Percentiles rank a stretch among this genome's conserved stretches.
Evolutionary conservation across 108 stramenopile genomes (phyloP).

Genomic region (Aureococcus anophagefferens): DNA sequence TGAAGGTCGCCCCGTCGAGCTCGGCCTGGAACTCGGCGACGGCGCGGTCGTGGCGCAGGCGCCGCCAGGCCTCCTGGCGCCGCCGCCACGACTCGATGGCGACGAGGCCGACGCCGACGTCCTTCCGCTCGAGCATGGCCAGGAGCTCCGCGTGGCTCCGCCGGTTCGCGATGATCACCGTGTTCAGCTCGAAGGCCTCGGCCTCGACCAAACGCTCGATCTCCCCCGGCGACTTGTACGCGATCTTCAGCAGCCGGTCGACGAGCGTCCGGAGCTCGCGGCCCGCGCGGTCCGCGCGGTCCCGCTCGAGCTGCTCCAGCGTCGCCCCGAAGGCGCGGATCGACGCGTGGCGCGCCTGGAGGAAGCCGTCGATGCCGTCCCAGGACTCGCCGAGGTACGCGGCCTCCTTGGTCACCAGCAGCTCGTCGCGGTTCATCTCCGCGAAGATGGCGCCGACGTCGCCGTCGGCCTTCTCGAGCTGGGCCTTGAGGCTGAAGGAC

Average conservation of each 20-base stretch:
- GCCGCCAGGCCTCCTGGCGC: slow-evolving; percentile 24
- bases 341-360: slow-evolving; percentile 10
- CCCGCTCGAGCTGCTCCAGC: slow-evolving; percentile 28
- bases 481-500: slow-evolving; percentile 6
- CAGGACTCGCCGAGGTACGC: slow-evolving; percentile 22
- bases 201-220: slow-evolving; percentile 40
- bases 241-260: slow-evolving; percentile 32
- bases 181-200: slow-evolving; percentile 30
- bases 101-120: slow-evolving; percentile 16
- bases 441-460: slow-evolving; percentile 4
- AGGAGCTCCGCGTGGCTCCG: slow-evolving; percentile 22
- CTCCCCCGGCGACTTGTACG: slow-evolving; percentile 31
- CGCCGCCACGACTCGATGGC: slow-evolving; percentile 27
- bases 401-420: slow-evolving; percentile 18
- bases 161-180: slow-evolving; percentile 31
- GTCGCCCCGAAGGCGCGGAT: slow-evolving; percentile 19
- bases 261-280: slow-evolving; percentile 30
- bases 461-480: slow-evolving; percentile 16
- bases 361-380: slow-evolving; percentile 18
- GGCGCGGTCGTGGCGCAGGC: slow-evolving; percentile 32
- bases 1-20: slow-evolving; percentile 22
- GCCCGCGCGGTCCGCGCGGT: slow-evolving; percentile 19
- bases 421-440: slow-evolving; percentile 19
- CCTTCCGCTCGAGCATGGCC: slow-evolving; percentile 23
- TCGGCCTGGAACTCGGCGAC: slow-evolving; percentile 24